phyloP scores from a whole-genome alignment of 441 rosid genomes.

The Syzygium syzygioides region DNA sequence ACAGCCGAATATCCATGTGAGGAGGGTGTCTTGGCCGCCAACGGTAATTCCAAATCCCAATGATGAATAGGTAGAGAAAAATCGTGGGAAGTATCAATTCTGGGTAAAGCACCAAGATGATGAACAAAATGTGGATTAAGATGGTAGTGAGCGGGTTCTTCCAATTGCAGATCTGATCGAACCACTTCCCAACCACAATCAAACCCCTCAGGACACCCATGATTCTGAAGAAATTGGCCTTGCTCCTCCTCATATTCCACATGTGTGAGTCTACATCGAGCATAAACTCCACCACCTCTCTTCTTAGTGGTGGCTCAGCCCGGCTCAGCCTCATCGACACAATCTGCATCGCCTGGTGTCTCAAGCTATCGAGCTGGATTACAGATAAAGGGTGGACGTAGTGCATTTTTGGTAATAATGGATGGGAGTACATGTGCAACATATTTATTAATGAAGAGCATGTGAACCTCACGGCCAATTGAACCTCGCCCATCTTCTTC shows the following conservation, averaged over 20 bases:
- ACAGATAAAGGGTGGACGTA: conserved; percentile 79
- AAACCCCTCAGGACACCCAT: conserved; percentile 57
- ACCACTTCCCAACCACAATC: conserved; percentile 61
- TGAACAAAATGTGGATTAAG: conserved; percentile 58
- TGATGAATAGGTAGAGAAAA: conserved; percentile 72
- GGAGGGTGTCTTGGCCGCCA: conserved; percentile 72
- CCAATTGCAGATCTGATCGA: conserved; percentile 73
- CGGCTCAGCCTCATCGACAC: conserved; percentile 71
- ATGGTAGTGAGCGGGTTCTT: conserved; percentile 73
- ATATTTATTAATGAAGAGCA: conserved; percentile 61
- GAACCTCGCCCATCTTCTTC: conserved; percentile 86
- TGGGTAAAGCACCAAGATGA: conserved; percentile 69
- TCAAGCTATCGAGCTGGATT: conserved; percentile 68
- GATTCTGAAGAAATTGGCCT: conserved; percentile 81
- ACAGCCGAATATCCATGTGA: conserved; percentile 74
- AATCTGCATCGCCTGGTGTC: conserved; percentile 88
- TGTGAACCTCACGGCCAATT: conserved; percentile 73
- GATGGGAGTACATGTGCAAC: conserved; percentile 76
- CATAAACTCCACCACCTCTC: conserved; percentile 91
- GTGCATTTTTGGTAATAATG: conserved; percentile 86
- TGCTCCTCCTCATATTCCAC: conserved; percentile 97
- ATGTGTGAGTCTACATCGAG: conserved; percentile 81
- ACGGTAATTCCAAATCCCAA: conserved; percentile 78
- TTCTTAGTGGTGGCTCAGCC: conserved; percentile 85
- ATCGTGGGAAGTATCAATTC: conserved; percentile 73